Evolutionary conservation across 345 rosid species (phyloP).

Genomic region (Heritiera littoralis): DNA sequence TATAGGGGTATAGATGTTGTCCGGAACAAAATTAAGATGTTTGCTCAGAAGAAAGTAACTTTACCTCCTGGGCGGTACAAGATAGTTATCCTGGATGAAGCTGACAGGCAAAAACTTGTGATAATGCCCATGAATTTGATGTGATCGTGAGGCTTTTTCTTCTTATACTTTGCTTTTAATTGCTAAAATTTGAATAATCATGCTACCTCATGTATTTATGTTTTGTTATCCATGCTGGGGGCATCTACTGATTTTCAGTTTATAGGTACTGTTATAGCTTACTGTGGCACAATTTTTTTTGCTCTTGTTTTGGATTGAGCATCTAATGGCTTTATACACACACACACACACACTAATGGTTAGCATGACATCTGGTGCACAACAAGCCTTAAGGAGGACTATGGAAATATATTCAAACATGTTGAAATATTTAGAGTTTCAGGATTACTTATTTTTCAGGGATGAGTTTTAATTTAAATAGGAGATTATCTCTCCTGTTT

Average conservation of each 20-base stretch:
- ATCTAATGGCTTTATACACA: not conserved
- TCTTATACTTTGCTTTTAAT: not conserved
- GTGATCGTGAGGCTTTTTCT: not conserved
- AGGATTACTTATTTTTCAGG: too few species aligned
- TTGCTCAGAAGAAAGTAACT: slow-evolving; percentile 96
- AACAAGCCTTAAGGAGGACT: slow-evolving; percentile 94
- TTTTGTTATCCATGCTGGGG: not conserved
- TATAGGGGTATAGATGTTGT: slow-evolving; percentile 93
- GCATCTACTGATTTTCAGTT: slow-evolving; percentile 2
- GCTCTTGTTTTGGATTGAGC: not conserved
- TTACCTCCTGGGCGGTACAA: slow-evolving; percentile 89
- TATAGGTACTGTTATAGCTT: not conserved
- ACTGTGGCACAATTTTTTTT: not conserved
- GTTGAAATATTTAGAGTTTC: too few species aligned
- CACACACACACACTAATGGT: not conserved
- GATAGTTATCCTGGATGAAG: slow-evolving; percentile 88
- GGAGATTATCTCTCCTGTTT: too few species aligned
- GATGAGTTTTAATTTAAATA: too few species aligned
- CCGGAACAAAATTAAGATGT: slow-evolving; percentile 96
- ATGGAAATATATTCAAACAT: slow-evolving; percentile 88
- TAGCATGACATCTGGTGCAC: slow-evolving; percentile 99
- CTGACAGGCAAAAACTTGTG: slow-evolving; percentile 69
- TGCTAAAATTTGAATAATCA: not conserved
- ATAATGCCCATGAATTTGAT: not conserved
- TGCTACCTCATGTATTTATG: not conserved